Percentiles rank a stretch among this genome's conserved stretches.
Evolutionary conservation across 768 basidiomycete genomes (phyloP).

Genomic region (Sarcodon aspratus): DNA sequence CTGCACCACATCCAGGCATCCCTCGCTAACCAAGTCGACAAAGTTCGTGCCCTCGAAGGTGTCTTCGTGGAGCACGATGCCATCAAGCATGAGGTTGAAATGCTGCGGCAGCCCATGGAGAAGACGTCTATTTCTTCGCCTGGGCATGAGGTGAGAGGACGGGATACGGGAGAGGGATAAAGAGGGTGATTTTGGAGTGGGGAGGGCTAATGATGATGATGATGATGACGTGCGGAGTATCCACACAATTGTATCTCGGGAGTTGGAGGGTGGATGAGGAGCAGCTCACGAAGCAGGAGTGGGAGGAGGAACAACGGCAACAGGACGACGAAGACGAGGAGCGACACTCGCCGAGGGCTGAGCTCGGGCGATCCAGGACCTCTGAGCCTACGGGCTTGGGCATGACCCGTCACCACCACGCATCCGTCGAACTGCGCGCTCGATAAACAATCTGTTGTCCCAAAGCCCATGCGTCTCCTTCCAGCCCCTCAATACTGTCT

Average conservation of each 20-base stretch:
- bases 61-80: constrained; percentile 77
- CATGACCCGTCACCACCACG: constrained; percentile 35
- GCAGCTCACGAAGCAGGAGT: too few species aligned
- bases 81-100: constrained; percentile 66
- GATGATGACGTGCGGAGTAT: constrained; percentile 63
- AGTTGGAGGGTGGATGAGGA: constrained; percentile 66
- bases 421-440: too few species aligned
- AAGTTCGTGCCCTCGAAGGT: constrained; percentile 71
- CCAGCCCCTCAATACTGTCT: too few species aligned
- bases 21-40: constrained; percentile 70
- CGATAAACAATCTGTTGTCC: too few species aligned
- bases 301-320: too few species aligned
- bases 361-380: constrained; percentile 62
- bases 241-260: constrained; percentile 55
- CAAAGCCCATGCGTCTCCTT: too few species aligned
- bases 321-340: constrained; percentile 37
- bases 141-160: too few species aligned
- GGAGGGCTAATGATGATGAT: too few species aligned
- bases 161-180: too few species aligned
- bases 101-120: constrained; percentile 64
- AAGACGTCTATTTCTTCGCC: too few species aligned
- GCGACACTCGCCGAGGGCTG: constrained; percentile 31
- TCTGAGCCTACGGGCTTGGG: constrained; percentile 78
- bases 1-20: constrained; percentile 75
- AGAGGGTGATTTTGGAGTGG: too few species aligned